phyloP scores from a whole-genome alignment of 805 yeast genomes.

The Dipodascus albidus region DNA sequence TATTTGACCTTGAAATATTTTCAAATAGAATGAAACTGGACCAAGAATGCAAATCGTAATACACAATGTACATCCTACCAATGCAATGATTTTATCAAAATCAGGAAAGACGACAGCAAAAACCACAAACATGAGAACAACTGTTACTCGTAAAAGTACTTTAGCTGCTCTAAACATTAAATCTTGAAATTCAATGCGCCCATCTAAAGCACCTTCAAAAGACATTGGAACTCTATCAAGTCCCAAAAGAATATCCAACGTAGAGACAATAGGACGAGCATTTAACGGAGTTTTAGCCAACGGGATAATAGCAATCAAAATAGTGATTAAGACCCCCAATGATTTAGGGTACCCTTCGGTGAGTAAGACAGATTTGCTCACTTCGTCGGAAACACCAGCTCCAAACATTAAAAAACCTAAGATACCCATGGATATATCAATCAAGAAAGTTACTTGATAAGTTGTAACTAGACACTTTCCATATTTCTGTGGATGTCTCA shows the following conservation, averaged over 20 bases:
- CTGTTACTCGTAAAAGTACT: conserved; percentile 29
- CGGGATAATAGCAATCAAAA: conserved; percentile 70
- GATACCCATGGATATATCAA: conserved; percentile 52
- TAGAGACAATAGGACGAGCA: conserved; percentile 70
- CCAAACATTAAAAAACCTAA: conserved; percentile 80
- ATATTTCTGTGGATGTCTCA: conserved; percentile 60
- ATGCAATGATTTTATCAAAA: conserved; percentile 72
- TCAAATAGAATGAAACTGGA: conserved; percentile 63
- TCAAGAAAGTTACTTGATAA: conserved; percentile 43
- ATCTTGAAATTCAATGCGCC: background rate
- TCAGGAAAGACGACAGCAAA: conserved; percentile 60
- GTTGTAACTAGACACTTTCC: conserved; percentile 40
- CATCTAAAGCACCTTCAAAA: background rate
- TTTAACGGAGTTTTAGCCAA: conserved; percentile 75
- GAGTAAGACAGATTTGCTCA: conserved; percentile 62
- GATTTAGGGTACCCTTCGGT: conserved; percentile 59
- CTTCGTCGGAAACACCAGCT: conserved; percentile 46
- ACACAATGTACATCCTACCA: conserved; percentile 72
- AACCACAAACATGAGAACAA: conserved; percentile 46
- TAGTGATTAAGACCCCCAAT: conserved; percentile 40
- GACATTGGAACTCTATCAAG: conserved; percentile 20
- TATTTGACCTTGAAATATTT: conserved; percentile 37
- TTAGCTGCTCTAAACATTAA: conserved; percentile 2
- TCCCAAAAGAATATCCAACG: conserved; percentile 45
- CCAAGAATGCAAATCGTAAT: conserved; percentile 68